Evolutionary conservation across 2,329 filamentous ascomycete genomes (phyloP), one percentile per base, ranked within the genome.

Genomic region (Ophiostoma quercus): DNA sequence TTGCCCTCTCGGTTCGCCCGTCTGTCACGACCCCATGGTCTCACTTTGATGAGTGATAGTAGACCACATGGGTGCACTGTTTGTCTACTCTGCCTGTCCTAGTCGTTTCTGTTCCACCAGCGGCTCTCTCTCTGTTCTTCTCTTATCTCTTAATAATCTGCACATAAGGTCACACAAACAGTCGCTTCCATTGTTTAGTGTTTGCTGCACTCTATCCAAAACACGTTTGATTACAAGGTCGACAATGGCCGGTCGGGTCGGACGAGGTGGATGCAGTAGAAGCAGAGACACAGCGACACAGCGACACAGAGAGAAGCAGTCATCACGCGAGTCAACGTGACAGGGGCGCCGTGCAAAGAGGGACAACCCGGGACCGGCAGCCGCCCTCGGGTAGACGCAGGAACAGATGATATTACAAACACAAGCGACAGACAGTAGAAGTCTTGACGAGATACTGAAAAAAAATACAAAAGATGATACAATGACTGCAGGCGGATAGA

Each of bases 381-480:
- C 63, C 63, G 63, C 63, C 47, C 63, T 66, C 68, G 47, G 68
- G 25, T 57, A 62, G 34, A 69, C 66, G 68, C 68, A 69, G 68
- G 68, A 69, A 69, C 68, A 60, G 34, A 34, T 34, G 34, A 34
- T 34, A 34, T 34, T 34, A 34, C n/a, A 3, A 2, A 6, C 8
- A 29, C 1, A 34, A 32, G 43, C 32, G 19, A 68, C 4, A 34
- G 1, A 43, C 16, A 11, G n/a, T 7, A 60, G 51, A 57, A 22
- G 6, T 25, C 14, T 7, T 22, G n/a, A 7, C 25, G 25, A 4
- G 1, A 8, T 57, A 9, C 11, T 1, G 51, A 57, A 25, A 29
- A 25, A 29, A 4, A 12, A 57, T 57, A 14, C 51, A 57, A 25
- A 3, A 29, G n/a, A 25, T 47, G 22, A 25, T 11, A 57, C 51